These are phyloP conservation scores for Cyclotella choctawhatcheeana DNA, from an alignment of 108 stramenopile genomes.

Conservation along the genomic window DNA sequence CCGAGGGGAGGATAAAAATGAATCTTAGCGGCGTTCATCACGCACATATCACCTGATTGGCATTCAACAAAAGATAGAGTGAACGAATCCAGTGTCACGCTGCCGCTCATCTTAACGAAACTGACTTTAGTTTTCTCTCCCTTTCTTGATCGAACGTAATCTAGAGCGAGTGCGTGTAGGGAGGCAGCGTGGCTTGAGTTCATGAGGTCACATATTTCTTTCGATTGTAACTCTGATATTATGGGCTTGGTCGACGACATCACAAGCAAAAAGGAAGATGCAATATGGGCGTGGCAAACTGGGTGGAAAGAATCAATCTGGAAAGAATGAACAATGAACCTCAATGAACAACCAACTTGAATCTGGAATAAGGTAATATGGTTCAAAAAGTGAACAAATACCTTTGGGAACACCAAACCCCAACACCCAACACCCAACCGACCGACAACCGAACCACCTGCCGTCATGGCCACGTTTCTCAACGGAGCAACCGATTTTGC, in stretches of 20 bases:
- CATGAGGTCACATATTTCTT: constrained; percentile 18
- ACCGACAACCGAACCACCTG: no score
- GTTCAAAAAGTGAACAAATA: no score
- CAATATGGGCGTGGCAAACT: no score
- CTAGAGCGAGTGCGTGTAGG: constrained; percentile 10
- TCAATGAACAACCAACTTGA: no score
- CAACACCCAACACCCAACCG: no score
- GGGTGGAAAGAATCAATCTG: no score
- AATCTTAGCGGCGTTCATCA: constrained; percentile 2
- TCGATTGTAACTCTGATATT: constrained; percentile 17
- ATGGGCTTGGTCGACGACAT: background rate
- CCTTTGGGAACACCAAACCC: no score
- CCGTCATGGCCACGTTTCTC: no score
- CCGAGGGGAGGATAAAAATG: constrained; percentile 15
- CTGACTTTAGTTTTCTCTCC: constrained; percentile 9
- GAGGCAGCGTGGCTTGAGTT: constrained; percentile 6
- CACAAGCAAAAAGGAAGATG: no score
- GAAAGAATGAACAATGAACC: no score
- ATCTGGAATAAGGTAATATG: no score
- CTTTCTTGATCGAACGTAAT: background rate
- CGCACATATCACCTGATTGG: constrained; percentile 15
- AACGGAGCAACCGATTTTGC: no score
- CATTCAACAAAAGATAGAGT: constrained; percentile 24
- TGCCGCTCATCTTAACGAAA: constrained; percentile 7
- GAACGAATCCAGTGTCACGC: background rate